These are phyloP conservation scores for Euryodendron excelsum DNA, from an alignment of 148 eudicot species.

Conservation along the genomic window DNA sequence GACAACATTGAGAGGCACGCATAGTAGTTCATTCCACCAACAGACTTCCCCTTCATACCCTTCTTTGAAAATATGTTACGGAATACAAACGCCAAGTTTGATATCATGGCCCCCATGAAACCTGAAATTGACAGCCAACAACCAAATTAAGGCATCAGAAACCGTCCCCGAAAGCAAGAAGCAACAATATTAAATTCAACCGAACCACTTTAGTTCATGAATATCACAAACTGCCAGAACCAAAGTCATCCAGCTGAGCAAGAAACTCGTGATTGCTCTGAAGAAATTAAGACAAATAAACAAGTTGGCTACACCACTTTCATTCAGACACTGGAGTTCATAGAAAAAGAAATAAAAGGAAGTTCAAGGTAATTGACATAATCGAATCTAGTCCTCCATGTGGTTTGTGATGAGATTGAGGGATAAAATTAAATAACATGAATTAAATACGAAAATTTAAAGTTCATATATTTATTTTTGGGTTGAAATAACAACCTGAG, in stretches of 20 bases:
- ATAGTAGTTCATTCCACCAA: conserved; percentile 47
- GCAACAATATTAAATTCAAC: conserved; percentile 9
- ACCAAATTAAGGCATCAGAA: conserved; percentile 15
- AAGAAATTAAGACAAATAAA: background rate
- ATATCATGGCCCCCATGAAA: conserved; percentile 49
- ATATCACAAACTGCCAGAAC: conserved; percentile 15
- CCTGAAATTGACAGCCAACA: conserved; percentile 28
- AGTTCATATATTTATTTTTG: background rate
- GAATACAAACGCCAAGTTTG: conserved; percentile 40
- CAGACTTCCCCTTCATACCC: conserved; percentile 46
- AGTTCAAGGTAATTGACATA: no score
- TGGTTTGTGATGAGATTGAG: background rate
- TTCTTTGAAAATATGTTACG: conserved; percentile 44
- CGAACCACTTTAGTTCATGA: conserved; percentile 13
- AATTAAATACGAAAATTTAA: background rate
- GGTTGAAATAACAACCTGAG: background rate
- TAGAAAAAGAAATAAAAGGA: background rate
- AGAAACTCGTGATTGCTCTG: conserved; percentile 10
- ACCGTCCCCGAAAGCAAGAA: background rate
- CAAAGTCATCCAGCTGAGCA: conserved; percentile 16
- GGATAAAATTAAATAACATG: background rate
- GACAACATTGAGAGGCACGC: conserved; percentile 41
- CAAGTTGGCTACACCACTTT: background rate
- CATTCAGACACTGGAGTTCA: background rate
- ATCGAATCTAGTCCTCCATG: background rate